Evolutionary conservation across 2,329 filamentous ascomycete species (phyloP).

Genomic region (Fusarium sp.): DNA sequence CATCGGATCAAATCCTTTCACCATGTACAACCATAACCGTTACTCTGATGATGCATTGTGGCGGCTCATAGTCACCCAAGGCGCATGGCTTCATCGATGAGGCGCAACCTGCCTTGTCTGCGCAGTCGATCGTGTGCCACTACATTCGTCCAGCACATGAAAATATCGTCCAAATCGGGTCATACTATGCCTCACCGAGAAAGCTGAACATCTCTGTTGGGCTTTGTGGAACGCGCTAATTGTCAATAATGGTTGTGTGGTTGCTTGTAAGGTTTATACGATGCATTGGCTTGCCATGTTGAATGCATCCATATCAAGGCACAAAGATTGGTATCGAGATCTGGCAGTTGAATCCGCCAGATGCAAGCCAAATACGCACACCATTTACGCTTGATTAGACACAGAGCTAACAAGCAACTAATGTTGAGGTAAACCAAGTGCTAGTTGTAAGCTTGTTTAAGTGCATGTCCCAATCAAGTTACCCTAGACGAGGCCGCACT

Average conservation of each 20-base stretch:
- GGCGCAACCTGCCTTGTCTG: constrained; percentile 1
- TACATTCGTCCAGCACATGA: constrained; percentile 14
- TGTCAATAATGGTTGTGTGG: not conserved
- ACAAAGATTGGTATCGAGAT: not conserved
- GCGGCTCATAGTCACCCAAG: not conserved
- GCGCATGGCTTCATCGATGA: constrained; percentile 15
- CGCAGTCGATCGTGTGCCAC: constrained; percentile 21
- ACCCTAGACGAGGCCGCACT: not conserved
- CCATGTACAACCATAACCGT: not conserved
- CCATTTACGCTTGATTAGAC: too few species aligned
- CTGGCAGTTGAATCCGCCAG: not conserved
- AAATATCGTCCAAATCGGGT: constrained; percentile 1
- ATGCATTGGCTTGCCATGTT: not conserved
- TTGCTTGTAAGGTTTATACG: not conserved
- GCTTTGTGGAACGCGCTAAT: constrained; percentile 7
- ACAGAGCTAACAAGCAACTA: not conserved
- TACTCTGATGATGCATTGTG: not conserved
- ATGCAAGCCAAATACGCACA: too few species aligned
- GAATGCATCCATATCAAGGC: not conserved
- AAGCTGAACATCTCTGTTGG: not conserved
- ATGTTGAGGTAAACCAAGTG: not conserved
- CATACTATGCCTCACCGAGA: not conserved
- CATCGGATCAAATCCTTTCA: constrained; percentile 5
- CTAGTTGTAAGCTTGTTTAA: not conserved
- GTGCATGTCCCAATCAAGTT: not conserved